phyloP scores from a whole-genome alignment of 2,329 filamentous ascomycete species.

The Pseudogymnoascus sp. region DNA sequence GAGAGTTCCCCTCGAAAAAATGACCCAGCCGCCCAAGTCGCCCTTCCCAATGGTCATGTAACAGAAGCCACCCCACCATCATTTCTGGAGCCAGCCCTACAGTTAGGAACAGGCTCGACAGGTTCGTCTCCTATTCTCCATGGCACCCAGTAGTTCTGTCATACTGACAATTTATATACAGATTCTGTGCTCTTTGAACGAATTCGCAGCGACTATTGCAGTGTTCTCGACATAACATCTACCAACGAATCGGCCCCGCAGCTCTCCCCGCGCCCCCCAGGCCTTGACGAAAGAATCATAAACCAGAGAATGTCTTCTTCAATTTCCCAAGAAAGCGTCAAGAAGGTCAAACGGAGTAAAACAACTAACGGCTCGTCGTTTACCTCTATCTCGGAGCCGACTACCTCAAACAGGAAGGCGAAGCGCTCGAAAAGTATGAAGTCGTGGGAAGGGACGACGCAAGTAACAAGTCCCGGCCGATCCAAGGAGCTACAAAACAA shows the following conservation, averaged over 20 bases:
- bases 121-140: not conserved
- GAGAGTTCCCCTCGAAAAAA: not conserved
- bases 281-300: conserved; percentile 8
- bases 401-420: not conserved
- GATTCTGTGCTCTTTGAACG: conserved; percentile 11
- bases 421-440: conserved; percentile 10
- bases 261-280: not conserved
- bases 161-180: not conserved
- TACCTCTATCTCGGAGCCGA: conserved; percentile 4
- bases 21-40: not conserved
- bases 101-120: conserved; percentile 10
- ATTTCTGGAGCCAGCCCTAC: not conserved
- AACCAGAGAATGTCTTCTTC: conserved; percentile 10
- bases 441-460: conserved; percentile 6
- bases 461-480: not conserved
- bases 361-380: conserved; percentile 5
- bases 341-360: conserved; percentile 9
- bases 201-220: conserved; percentile 9
- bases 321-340: not conserved
- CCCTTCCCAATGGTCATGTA: not conserved
- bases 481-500: not conserved
- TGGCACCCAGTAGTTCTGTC: not conserved
- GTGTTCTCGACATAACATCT: not conserved
- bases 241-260: not conserved
- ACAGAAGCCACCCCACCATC: not conserved